phyloP scores from a whole-genome alignment of 1,139 yeast genomes.

The Protomyces pachydermus region DNA sequence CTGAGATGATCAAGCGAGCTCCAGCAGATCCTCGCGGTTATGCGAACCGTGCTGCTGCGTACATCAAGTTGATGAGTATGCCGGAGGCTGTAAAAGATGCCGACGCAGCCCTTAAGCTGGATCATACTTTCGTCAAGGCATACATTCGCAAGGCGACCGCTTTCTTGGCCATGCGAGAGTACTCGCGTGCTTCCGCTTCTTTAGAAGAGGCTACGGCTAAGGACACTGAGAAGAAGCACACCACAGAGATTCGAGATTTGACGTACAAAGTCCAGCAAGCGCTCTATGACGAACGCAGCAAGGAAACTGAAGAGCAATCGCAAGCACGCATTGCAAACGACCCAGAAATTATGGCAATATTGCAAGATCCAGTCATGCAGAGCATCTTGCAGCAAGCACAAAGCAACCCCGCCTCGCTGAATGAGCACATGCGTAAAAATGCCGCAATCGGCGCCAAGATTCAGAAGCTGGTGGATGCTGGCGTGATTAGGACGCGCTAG shows the following conservation, averaged over 20 bases:
- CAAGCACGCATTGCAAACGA: conserved; percentile 86
- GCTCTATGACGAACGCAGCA: conserved; percentile 74
- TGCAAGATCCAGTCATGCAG: conserved; percentile 97
- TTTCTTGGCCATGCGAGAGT: conserved; percentile 85
- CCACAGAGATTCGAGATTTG: conserved; percentile 76
- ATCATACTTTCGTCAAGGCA: conserved; percentile 86
- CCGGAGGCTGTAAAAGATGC: conserved; percentile 95
- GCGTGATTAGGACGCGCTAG: conserved; percentile 81
- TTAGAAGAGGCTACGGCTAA: conserved; percentile 69
- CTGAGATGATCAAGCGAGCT: conserved; percentile 93
- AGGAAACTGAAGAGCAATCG: conserved; percentile 93
- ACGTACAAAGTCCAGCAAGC: conserved; percentile 70
- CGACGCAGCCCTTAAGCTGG: conserved; percentile 79
- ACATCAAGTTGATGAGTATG: conserved; percentile 89
- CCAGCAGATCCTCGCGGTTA: conserved; percentile 97
- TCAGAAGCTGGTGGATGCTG: conserved; percentile 88
- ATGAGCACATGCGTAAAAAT: conserved; percentile 88
- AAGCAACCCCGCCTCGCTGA: conserved; percentile 92
- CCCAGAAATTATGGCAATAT: conserved; percentile 81
- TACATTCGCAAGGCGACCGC: conserved; percentile 96
- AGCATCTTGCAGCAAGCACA: conserved; percentile 90
- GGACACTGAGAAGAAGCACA: conserved; percentile 54
- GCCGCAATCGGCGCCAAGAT: conserved; percentile 89
- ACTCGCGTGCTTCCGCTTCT: conserved; percentile 74
- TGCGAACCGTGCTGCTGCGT: conserved; percentile 96